Conservation (phyloP, 1,284 basidiomycete genomes). For the Boletus semigastroideus region DNA sequence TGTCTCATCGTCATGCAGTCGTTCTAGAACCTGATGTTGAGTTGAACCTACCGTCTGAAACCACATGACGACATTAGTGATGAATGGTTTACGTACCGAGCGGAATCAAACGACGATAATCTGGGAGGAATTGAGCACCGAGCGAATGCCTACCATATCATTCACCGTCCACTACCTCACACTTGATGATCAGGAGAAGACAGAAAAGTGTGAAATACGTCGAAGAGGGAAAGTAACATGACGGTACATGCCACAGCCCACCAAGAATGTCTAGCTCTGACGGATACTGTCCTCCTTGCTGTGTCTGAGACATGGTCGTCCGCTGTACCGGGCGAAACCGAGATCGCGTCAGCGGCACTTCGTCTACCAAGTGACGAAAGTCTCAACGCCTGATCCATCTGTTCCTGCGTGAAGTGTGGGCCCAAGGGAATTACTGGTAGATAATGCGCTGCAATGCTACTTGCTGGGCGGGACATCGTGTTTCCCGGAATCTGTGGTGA, state of each 20-base stretch:
- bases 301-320: constrained; percentile 27
- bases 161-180: no score
- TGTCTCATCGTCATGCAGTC: no score
- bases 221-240: background rate
- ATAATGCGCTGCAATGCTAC: constrained; percentile 37
- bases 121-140: background rate
- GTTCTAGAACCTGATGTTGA: no score
- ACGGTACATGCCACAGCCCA: no score
- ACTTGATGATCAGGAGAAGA: no score
- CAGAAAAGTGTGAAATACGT: background rate
- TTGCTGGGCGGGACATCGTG: constrained; percentile 34
- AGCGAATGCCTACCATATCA: no score
- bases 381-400: constrained; percentile 40
- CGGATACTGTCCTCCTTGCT: constrained; percentile 33
- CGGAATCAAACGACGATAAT: background rate
- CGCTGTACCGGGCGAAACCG: constrained; percentile 14
- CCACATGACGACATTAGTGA: no score
- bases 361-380: constrained; percentile 13
- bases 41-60: no score
- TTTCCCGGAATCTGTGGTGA: constrained; percentile 36
- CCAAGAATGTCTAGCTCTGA: constrained; percentile 12
- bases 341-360: constrained; percentile 1
- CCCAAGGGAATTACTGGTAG: constrained; percentile 30
- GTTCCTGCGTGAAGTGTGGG: constrained; percentile 38
- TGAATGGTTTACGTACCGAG: background rate